These are phyloP conservation scores for Butyriboletus loyo DNA, from an alignment of 768 basidiomycete species.

Conservation along the genomic window DNA sequence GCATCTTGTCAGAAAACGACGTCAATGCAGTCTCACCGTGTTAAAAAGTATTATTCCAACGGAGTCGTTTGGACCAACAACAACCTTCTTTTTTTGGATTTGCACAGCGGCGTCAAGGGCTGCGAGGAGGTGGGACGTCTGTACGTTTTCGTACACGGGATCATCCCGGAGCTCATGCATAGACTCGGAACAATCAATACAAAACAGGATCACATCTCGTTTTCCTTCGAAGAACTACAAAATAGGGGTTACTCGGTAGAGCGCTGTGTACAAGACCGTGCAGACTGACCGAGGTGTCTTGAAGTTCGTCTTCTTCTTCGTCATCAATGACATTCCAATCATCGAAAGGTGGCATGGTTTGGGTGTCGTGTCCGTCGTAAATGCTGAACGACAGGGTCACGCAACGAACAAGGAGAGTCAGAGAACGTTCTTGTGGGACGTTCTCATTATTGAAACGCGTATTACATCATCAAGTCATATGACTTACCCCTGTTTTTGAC, in stretches of 20 bases:
- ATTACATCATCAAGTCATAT: conserved; percentile 24
- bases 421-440: neutral
- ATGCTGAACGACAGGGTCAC: neutral
- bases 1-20: neutral
- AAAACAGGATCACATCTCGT: conserved; percentile 89
- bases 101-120: conserved; percentile 83
- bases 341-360: conserved; percentile 63
- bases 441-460: conserved; percentile 12
- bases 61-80: conserved; percentile 83
- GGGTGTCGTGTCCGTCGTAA: neutral
- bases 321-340: conserved; percentile 80
- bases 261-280: conserved; percentile 11
- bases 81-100: conserved; percentile 86
- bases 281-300: conserved; percentile 56
- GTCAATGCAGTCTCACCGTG: conserved; percentile 53
- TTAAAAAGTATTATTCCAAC: conserved; percentile 93
- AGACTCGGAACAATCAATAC: conserved; percentile 88
- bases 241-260: conserved; percentile 14
- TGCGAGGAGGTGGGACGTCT: conserved; percentile 73
- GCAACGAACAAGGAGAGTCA: conserved; percentile 1
- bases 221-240: conserved; percentile 65
- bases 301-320: conserved; percentile 80
- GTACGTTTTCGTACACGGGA: conserved; percentile 57
- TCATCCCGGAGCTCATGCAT: conserved; percentile 78
- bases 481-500: conserved; percentile 10